Conservation (phyloP, 1,139 yeast genomes). For the Schizosaccharomyces versatilis region DNA sequence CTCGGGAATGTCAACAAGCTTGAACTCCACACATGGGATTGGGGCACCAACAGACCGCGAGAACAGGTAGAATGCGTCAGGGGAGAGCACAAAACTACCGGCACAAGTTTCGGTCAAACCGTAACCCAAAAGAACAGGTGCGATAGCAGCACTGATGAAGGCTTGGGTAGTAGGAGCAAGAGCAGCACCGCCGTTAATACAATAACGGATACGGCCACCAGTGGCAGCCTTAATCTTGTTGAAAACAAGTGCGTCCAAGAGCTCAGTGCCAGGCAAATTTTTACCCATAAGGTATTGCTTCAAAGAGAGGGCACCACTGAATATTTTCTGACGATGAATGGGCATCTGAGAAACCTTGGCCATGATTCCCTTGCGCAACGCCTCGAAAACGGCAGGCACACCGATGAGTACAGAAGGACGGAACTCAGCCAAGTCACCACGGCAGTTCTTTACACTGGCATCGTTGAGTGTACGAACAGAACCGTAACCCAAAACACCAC, state of each 20-base stretch:
- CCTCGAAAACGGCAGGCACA: constrained; percentile 97
- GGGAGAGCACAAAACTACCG: constrained; percentile 50
- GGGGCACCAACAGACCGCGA: constrained; percentile 63
- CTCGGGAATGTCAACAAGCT: constrained; percentile 76
- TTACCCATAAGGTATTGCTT: constrained; percentile 39
- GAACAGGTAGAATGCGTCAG: constrained; percentile 32
- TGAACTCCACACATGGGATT: constrained; percentile 63
- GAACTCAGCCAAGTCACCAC: constrained; percentile 70
- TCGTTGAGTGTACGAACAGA: constrained; percentile 79
- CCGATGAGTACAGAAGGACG: constrained; percentile 92
- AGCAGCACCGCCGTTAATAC: constrained; percentile 89
- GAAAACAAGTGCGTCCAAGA: constrained; percentile 48
- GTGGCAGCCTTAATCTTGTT: constrained; percentile 84
- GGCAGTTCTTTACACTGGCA: constrained; percentile 57
- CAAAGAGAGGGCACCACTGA: constrained; percentile 71
- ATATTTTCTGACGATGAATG: constrained; percentile 49
- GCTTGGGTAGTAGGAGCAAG: constrained; percentile 63
- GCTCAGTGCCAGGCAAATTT: constrained; percentile 51
- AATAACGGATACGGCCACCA: constrained; percentile 60
- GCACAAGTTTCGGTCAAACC: constrained; percentile 96
- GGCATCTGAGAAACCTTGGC: constrained; percentile 47
- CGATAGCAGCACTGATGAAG: constrained; percentile 52
- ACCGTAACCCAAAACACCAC: constrained; percentile 74
- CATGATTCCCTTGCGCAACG: constrained; percentile 75
- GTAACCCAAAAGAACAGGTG: constrained; percentile 84